Evolutionary conservation across 116 monocot genomes (phyloP).

Genomic region (Phalaenopsis hybrid): DNA sequence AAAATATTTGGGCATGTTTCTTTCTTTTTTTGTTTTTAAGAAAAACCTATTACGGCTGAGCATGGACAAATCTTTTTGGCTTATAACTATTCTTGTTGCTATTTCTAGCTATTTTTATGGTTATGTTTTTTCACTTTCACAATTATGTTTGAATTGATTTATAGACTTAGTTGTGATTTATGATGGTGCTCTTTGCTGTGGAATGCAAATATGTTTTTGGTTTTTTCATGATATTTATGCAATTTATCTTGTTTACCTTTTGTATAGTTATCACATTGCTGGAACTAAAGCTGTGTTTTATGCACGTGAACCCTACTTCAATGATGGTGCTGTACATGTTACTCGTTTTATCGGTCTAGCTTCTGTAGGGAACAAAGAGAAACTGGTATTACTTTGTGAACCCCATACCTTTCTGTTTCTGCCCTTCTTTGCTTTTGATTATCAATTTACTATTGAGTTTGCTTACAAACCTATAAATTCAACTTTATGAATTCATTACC

Average conservation of each 20-base stretch:
- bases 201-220: not conserved
- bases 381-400: conserved; percentile 45
- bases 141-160: not conserved
- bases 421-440: not conserved
- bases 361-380: conserved; percentile 86
- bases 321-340: conserved; percentile 58
- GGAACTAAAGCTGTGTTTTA: conserved; percentile 82
- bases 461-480: not conserved
- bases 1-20: not conserved
- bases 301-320: conserved; percentile 78
- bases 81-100: not conserved
- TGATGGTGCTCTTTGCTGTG: not conserved
- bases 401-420: not conserved
- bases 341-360: conserved; percentile 90
- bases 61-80: not conserved
- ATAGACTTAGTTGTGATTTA: not conserved
- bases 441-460: not conserved
- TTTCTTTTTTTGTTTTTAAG: not conserved
- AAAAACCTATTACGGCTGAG: not conserved
- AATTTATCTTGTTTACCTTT: conserved; percentile 7
- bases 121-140: not conserved
- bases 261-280: conserved; percentile 80
- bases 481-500: not conserved
- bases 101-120: not conserved
- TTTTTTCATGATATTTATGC: not conserved